Conservation (phyloP, 768 basidiomycete species). For the Mycena polygramma region DNA sequence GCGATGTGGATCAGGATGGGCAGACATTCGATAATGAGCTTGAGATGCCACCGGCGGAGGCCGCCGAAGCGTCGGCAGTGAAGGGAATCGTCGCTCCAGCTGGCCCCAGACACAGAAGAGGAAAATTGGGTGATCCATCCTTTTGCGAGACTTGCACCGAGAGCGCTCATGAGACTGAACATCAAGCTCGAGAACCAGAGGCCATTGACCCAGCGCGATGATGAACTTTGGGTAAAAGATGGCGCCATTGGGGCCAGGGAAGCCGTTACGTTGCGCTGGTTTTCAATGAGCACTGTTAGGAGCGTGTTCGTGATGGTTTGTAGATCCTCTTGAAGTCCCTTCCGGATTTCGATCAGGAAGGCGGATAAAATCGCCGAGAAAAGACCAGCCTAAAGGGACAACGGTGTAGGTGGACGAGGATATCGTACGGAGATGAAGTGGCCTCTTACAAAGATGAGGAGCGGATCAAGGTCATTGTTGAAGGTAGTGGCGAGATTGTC, state of each 20-base stretch:
- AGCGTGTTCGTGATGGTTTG: constrained; percentile 1
- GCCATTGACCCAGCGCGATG: constrained; percentile 12
- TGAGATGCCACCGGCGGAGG: background rate
- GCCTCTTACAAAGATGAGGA: background rate
- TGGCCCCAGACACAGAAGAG: background rate
- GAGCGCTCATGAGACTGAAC: constrained; percentile 3
- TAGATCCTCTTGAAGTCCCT: constrained; percentile 2
- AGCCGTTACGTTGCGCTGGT: background rate
- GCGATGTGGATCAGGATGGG: constrained; percentile 4
- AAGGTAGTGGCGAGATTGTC: background rate
- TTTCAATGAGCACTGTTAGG: background rate
- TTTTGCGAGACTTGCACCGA: constrained; percentile 12
- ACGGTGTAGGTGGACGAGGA: background rate
- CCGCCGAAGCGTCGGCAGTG: background rate
- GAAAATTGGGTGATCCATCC: constrained; percentile 7
- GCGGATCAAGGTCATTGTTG: background rate
- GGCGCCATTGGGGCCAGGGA: no score
- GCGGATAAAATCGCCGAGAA: no score
- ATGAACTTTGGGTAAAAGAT: background rate
- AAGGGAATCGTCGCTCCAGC: background rate
- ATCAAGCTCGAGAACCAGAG: constrained; percentile 13
- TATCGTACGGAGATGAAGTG: background rate
- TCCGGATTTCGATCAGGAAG: constrained; percentile 15
- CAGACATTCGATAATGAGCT: constrained; percentile 1
- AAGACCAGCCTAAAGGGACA: constrained; percentile 1